Conservation (phyloP, 768 basidiomycete species). For the Tulasnella sp. region DNA sequence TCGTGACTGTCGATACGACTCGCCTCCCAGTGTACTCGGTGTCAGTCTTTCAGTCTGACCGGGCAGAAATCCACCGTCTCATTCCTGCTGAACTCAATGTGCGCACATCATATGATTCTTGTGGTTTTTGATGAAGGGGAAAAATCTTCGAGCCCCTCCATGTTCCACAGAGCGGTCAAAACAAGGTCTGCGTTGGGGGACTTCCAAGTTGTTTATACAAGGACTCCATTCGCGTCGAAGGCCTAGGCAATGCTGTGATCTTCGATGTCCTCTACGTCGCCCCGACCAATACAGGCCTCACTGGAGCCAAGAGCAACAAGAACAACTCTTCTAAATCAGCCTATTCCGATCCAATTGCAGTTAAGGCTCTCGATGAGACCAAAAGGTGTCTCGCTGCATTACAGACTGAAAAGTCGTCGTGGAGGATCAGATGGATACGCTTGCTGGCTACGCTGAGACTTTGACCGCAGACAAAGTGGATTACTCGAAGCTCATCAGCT, state of each 20-base stretch:
- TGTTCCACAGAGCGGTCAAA: slow-evolving; percentile 11
- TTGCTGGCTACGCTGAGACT: slow-evolving; percentile 1
- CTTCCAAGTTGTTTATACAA: slow-evolving; percentile 16
- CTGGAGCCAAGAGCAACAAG: no score
- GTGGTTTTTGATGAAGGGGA: no score
- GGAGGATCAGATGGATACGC: background rate
- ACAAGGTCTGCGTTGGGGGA: slow-evolving; percentile 10
- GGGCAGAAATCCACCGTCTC: slow-evolving; percentile 14
- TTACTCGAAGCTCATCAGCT: slow-evolving; percentile 25
- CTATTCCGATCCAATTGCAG: no score
- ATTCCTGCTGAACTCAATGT: slow-evolving; percentile 13
- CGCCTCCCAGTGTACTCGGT: slow-evolving; percentile 11
- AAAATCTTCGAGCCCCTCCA: background rate
- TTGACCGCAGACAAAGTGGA: slow-evolving; percentile 30
- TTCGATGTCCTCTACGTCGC: slow-evolving; percentile 17
- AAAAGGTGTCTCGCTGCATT: background rate
- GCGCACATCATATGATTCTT: background rate
- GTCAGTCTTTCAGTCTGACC: slow-evolving; percentile 10
- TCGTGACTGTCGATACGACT: slow-evolving; percentile 12
- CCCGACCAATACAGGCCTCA: background rate
- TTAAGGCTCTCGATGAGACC: background rate
- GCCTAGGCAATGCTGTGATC: slow-evolving; percentile 17
- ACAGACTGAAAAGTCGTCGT: slow-evolving; percentile 4
- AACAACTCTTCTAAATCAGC: no score
- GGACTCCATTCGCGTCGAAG: slow-evolving; percentile 18